Percentiles rank a stretch among this genome's conserved stretches.
Conservation (phyloP, 192 early-diverging fungal species). For the Coemansia sp. region DNA sequence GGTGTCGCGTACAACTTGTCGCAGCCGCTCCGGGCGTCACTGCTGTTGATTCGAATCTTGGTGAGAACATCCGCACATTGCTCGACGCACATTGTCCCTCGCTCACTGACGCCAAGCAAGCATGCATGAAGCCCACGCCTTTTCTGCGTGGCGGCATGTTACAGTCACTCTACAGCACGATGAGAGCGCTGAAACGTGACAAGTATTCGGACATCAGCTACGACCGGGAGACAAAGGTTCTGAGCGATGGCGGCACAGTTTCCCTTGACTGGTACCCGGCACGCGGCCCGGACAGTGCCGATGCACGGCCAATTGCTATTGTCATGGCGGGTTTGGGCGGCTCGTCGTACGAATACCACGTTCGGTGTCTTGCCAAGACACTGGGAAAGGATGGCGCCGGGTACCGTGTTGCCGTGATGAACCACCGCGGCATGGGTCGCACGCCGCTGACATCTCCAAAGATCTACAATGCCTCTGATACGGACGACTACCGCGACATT, state of each 20-base stretch:
- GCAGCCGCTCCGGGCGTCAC: neutral
- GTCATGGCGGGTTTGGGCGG: slow-evolving; percentile 89
- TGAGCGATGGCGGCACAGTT: slow-evolving; percentile 82
- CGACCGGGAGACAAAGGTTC: slow-evolving; percentile 53
- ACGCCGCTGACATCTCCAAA: slow-evolving; percentile 58
- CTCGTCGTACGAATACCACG: slow-evolving; percentile 89
- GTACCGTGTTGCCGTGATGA: slow-evolving; percentile 67
- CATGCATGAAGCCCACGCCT: slow-evolving; percentile 66
- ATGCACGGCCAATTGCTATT: slow-evolving; percentile 65
- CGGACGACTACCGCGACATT: slow-evolving; percentile 63
- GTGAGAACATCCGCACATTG: slow-evolving; percentile 2
- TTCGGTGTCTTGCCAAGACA: slow-evolving; percentile 68
- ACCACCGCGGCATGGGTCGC: slow-evolving; percentile 47
- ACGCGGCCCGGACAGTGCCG: slow-evolving; percentile 44
- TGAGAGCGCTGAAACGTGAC: slow-evolving; percentile 47
- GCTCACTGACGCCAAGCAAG: slow-evolving; percentile 45
- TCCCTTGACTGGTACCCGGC: slow-evolving; percentile 85
- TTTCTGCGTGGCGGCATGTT: slow-evolving; percentile 78
- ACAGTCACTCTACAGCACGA: slow-evolving; percentile 63
- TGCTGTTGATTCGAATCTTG: neutral
- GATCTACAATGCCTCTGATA: slow-evolving; percentile 81
- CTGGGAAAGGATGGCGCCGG: slow-evolving; percentile 51
- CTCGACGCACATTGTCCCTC: slow-evolving; percentile 54
- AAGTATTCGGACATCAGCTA: slow-evolving; percentile 10
- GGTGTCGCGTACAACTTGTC: neutral